Evolutionary conservation across 306 rosid species (phyloP).

Genomic region (Neltuma alba): DNA sequence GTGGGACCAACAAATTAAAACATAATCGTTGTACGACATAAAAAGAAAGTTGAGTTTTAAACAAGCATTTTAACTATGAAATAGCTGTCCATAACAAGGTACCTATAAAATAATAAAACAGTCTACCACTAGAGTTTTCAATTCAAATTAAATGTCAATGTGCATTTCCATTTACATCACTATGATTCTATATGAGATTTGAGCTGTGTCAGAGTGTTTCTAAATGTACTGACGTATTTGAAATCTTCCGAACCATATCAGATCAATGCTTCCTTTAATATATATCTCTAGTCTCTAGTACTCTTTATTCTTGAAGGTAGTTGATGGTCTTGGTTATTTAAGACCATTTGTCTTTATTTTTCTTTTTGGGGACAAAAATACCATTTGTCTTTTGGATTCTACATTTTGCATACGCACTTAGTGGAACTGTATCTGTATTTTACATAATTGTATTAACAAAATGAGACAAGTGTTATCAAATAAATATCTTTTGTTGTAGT

Average conservation of each 20-base stretch:
- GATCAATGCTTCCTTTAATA: neutral
- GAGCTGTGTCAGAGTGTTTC: neutral
- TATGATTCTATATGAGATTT: neutral
- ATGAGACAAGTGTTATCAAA: conserved; percentile 11
- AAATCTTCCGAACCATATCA: neutral
- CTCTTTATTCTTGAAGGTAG: conserved; percentile 14
- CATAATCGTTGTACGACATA: neutral
- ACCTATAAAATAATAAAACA: neutral
- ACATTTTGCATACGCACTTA: conserved; percentile 16
- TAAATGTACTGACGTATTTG: neutral
- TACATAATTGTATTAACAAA: conserved; percentile 17
- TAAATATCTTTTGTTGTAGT: conserved; percentile 7
- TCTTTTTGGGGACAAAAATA: no score
- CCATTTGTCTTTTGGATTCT: conserved; percentile 22
- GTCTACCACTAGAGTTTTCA: neutral
- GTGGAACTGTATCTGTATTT: conserved; percentile 11
- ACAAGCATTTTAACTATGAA: neutral
- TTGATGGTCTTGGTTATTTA: conserved; percentile 20
- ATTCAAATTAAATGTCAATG: neutral
- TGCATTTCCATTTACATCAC: neutral
- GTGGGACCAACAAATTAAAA: neutral
- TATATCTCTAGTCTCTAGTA: neutral
- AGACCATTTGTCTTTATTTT: conserved; percentile 18
- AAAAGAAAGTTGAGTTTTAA: neutral
- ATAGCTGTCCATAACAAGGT: neutral